A percentile compares a stretch with the other conserved stretches of the same genome.
Conservation (phyloP, 2,329 filamentous ascomycete species). For the Xylariomycetidae sp. region DNA sequence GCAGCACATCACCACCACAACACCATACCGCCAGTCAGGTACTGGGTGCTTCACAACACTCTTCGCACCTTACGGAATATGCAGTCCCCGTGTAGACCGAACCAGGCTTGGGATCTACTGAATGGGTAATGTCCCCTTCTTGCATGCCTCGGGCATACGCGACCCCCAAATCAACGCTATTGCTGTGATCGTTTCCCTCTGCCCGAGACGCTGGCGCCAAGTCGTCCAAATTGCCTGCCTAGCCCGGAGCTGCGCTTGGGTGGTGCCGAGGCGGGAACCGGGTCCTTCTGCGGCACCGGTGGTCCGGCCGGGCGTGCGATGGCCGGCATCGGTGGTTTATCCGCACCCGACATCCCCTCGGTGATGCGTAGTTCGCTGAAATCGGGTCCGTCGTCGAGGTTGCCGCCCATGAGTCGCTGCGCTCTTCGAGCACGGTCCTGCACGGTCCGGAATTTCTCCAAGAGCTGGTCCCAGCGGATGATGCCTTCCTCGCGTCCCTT, state of each 20-base stretch:
- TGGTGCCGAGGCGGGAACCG: constrained; percentile 34
- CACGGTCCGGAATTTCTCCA: constrained; percentile 89
- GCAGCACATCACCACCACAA: too few relatives aligned
- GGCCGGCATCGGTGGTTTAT: constrained; percentile 24
- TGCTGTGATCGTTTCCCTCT: constrained; percentile 48
- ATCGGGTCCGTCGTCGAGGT: constrained; percentile 40
- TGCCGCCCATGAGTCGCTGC: constrained; percentile 51
- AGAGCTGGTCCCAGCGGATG: constrained; percentile 85
- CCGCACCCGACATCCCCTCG: constrained; percentile 29
- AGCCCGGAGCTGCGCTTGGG: constrained; percentile 58
- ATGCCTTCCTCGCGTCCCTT: constrained; percentile 75
- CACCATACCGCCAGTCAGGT: too few relatives aligned
- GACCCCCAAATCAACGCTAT: constrained; percentile 13
- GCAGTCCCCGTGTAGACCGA: too few relatives aligned
- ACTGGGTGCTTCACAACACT: too few relatives aligned
- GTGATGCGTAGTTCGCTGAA: constrained; percentile 36
- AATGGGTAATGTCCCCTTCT: too few relatives aligned
- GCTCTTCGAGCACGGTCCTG: constrained; percentile 78
- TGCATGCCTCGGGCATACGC: too few relatives aligned
- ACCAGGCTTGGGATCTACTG: too few relatives aligned
- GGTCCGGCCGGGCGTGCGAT: constrained; percentile 30
- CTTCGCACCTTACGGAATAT: too few relatives aligned
- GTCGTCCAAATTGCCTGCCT: constrained; percentile 61
- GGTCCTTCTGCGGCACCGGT: constrained; percentile 45
- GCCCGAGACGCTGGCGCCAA: constrained; percentile 65